A percentile compares a stretch with the other conserved stretches of the same genome.
These are phyloP conservation scores for Globisporangium radiosum DNA, from an alignment of 352 stramenopile species.

Conservation along the genomic window DNA sequence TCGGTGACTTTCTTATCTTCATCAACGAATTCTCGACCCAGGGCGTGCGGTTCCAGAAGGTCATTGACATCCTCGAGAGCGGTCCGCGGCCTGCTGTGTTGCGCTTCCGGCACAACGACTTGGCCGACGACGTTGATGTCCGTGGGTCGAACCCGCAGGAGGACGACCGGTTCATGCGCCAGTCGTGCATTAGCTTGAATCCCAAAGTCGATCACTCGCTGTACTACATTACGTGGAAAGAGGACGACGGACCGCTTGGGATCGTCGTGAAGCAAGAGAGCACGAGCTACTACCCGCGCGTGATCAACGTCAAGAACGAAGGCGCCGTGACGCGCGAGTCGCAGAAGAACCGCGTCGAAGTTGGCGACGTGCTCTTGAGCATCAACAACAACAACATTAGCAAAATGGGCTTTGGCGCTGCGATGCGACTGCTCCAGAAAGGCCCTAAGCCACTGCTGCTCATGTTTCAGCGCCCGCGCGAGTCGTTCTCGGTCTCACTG, in stretches of 20 bases:
- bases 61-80: slow-evolving; percentile 82
- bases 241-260: slow-evolving; percentile 76
- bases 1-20: slow-evolving; percentile 72
- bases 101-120: slow-evolving; percentile 77
- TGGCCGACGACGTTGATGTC: slow-evolving; percentile 37
- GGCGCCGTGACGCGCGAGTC: slow-evolving; percentile 71
- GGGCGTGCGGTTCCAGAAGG: slow-evolving; percentile 78
- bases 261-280: slow-evolving; percentile 86
- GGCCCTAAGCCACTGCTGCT: slow-evolving; percentile 80
- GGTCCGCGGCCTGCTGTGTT: slow-evolving; percentile 67
- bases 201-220: slow-evolving; percentile 78
- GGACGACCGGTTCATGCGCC: slow-evolving; percentile 51
- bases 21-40: slow-evolving; percentile 85
- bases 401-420: slow-evolving; percentile 83
- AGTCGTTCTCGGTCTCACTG: slow-evolving; percentile 21
- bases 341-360: slow-evolving; percentile 80
- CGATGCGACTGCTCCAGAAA: slow-evolving; percentile 84
- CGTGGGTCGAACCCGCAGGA: slow-evolving; percentile 64
- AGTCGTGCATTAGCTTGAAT: slow-evolving; percentile 73
- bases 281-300: slow-evolving; percentile 80
- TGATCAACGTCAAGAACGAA: slow-evolving; percentile 87
- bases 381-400: slow-evolving; percentile 91
- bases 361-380: slow-evolving; percentile 75
- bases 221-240: slow-evolving; percentile 89
- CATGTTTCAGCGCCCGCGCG: slow-evolving; percentile 75